Base-by-base conservation (phyloP, 805 yeast genomes). In the Helenozyma rhizophorensis region DNA sequence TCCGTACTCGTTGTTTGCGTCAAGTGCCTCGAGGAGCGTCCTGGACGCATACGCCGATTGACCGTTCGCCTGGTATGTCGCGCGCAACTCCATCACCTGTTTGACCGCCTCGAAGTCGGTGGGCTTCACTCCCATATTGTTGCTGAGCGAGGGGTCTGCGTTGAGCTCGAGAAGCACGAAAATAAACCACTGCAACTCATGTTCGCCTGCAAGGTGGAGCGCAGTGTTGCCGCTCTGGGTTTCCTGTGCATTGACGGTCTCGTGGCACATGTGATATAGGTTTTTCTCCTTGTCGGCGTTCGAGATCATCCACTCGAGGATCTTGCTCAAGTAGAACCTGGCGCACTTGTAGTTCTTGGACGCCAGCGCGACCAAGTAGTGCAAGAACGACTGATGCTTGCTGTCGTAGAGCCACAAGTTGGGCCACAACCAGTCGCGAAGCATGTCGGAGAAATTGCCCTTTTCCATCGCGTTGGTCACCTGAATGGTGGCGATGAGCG, bases 81-180 rank as follows among this genome's bases (percentile, higher is more conserved):
- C 30, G 12, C 50, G 36, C 24, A 34, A 26, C 9, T 36, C 47
- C n/a, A 37, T 28, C 9, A 54, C 50, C 28, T 65, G 69, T 28
- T 74, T 60, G 27, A 70, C 75, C 33, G 83, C 77, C 27, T 95
- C 95, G 60, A 84, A 90, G 60, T 93, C 97, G 10, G 70, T 61
- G 3, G 97, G 95, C 40, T 83, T 76, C 21, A 90, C 70, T 1
- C 96, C 96, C 4, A 90, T 83, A 31, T 84, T 82, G 54, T 93
- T 93, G 4, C 86, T 76, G 29, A 86, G 70, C 21, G 70, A 69
- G 4, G 84, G 76, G 52, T 89, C 65, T 1, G 71, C 70, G 12
- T 51, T 52, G 14, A 66, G 51, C 30, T 51, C 58, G 15, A 65
- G 37, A 14, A 66, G 51, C 2, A 66, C 24, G 23, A 52, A 57